Evolutionary conservation across 192 early-diverging fungal species (phyloP).

Genomic region (Thamnidium elegans): DNA sequence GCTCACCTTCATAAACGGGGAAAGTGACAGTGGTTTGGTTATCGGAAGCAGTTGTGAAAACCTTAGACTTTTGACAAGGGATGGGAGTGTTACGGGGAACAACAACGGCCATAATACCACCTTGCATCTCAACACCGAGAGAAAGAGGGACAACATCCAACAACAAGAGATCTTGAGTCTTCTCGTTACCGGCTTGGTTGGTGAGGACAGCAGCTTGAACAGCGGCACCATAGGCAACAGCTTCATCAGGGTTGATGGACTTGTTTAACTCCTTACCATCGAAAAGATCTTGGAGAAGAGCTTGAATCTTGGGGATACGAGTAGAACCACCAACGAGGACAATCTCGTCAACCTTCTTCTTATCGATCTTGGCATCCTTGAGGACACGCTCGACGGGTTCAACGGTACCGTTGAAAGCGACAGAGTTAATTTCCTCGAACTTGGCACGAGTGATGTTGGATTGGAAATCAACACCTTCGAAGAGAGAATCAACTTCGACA

Average conservation of each 20-base stretch:
- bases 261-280: conserved; percentile 99
- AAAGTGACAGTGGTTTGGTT: conserved; percentile 84
- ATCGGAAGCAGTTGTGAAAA: conserved; percentile 81
- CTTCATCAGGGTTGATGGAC: conserved; percentile 98
- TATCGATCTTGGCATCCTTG: conserved; percentile 73
- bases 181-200: conserved; percentile 48
- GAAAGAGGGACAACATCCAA: conserved; percentile 84
- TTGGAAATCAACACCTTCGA: conserved; percentile 73
- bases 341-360: conserved; percentile 81
- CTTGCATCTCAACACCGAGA: conserved; percentile 83
- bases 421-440: conserved; percentile 74
- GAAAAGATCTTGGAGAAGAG: conserved; percentile 92
- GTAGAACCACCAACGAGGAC: conserved; percentile 97
- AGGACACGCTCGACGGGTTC: conserved; percentile 72
- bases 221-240: conserved; percentile 98
- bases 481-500: conserved; percentile 74
- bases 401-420: conserved; percentile 63
- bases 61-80: conserved; percentile 76
- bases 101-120: conserved; percentile 80
- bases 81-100: conserved; percentile 83
- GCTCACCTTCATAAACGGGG: conserved; percentile 86
- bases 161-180: conserved; percentile 71
- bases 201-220: conserved; percentile 98
- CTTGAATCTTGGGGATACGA: conserved; percentile 97
- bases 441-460: conserved; percentile 77